Conservation (phyloP, 305 asterid genomes). For the Fraxinus dipetala region DNA sequence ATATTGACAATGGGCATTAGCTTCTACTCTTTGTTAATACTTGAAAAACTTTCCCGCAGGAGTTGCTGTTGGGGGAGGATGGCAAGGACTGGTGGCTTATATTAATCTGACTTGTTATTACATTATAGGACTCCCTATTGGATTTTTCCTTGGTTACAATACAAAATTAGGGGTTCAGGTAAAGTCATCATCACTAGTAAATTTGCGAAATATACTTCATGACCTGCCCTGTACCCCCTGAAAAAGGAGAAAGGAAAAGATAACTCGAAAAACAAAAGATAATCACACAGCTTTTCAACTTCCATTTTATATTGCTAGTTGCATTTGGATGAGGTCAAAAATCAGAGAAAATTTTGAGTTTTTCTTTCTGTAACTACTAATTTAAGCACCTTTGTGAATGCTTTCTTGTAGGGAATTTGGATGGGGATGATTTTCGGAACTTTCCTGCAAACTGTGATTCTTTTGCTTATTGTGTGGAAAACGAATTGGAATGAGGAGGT, state of each 20-base stretch:
- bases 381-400: slow-evolving; percentile 1
- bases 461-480: slow-evolving; percentile 63
- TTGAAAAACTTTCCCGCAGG: slow-evolving; percentile 38
- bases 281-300: not conserved
- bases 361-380: not conserved
- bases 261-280: not conserved
- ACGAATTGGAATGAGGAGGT: slow-evolving; percentile 94
- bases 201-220: not conserved
- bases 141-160: slow-evolving; percentile 74
- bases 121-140: slow-evolving; percentile 69
- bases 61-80: slow-evolving; percentile 97
- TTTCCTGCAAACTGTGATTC: slow-evolving; percentile 65
- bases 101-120: slow-evolving; percentile 78
- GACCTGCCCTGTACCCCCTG: not conserved
- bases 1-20: not conserved
- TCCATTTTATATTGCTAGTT: not conserved
- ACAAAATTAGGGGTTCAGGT: slow-evolving; percentile 80
- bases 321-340: not conserved
- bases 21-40: not conserved
- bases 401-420: slow-evolving; percentile 72
- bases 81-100: slow-evolving; percentile 92
- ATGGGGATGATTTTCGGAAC: slow-evolving; percentile 97
- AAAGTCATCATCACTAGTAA: not conserved
- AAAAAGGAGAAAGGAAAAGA: not conserved
- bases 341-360: not conserved